Base-by-base conservation (phyloP, 2,329 filamentous ascomycete species). In the Incumbomyces delicatus region DNA sequence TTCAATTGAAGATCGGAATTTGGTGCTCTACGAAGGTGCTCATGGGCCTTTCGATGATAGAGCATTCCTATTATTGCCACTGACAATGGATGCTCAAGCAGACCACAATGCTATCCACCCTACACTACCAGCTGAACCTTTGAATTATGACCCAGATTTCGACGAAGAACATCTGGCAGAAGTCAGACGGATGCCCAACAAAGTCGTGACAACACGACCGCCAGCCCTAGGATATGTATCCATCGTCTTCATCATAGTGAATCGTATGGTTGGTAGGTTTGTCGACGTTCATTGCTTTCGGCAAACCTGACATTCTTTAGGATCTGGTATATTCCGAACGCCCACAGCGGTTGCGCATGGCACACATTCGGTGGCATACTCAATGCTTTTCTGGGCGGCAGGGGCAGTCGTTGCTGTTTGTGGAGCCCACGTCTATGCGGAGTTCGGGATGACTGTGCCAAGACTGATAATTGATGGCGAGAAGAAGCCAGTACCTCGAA, bases 361-460 rank as follows among this genome's bases (percentile, higher is more conserved):
- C 52, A 69, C 66, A 2, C 65, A 68, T 1, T 73, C 69, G 50
- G 63, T 73, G 31, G 71, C 68, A 5, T 60, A 68, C 13, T 66
- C 70, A 22, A 51, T 74, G n/a, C 59, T 72, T 18, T 68, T 74
- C 53, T 75, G 72, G 72, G 65, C 69, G 2, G 55, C 68, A 6
- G 72, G 72, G 4, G 71, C 67, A 11, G 14, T 71, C 2, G 72
- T 74, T 58, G 68, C 70, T 6, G 64, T 69, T 57, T 66, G 69
- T 51, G 63, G 66, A 52, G 68, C 60, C 7, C 61, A 59, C 10
- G 59, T 63, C 10, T 75, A 73, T 46, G 58, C 74, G 29, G 72
- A 75, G 61, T 72, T 69, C 58, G 72, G 71, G 32, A 72, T 68
- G 42, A 70, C 71, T 2, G 64, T 75, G 37, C 71, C 70, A 13